Base-by-base conservation (phyloP, 768 basidiomycete species). In the Lactifluus pinguis region DNA sequence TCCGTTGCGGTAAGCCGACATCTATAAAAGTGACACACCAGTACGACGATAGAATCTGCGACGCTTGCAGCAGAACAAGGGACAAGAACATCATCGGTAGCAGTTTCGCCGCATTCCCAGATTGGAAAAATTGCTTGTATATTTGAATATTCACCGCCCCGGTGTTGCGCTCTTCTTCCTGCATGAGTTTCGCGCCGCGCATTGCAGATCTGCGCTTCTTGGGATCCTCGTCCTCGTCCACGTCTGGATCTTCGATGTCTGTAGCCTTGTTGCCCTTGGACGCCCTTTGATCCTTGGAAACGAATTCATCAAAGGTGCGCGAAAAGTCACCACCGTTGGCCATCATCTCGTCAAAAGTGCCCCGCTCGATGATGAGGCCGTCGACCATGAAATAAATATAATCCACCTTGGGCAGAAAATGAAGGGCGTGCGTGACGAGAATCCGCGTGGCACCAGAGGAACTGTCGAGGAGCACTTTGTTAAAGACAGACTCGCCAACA, bases 351-450 rank as follows among this genome's bases (percentile, higher is more conserved):
- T 74, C 68, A 66, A 89, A 95, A 1, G 90, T 86, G 2, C 94
- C 94, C 11, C 79, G 80, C 71, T 95, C 93, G 21, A 80, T 81
- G 60, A 98, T 83, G 39, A 75, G 77, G 6, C 94, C 93, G 44
- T 92, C 84, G 10, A 80, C 79, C 53, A 98, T 74, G 38, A 85
- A 84, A 68, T 85, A 85, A 69, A 98, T 87, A 69, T 90, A 89
- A 72, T 95, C 92, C 30, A 91, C 89, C 58, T 87, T 78, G 1
- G 89, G 87, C 29, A 98, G 80, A 76, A 95, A 89, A 72, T 95
- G 92, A 9, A 95, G 77, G 1, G 90, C 92, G 68, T 95, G 92
- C 0, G 94, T 98, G 50, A 95, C 93, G 54, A 98, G 83, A 49
- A 98, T 77, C 32, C 91, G 81, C 9, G 94, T 95, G 71, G 91